Evolutionary conservation across 2,329 filamentous ascomycete genomes (phyloP).

Genomic region (Sclerotinia sclerotiorum): DNA sequence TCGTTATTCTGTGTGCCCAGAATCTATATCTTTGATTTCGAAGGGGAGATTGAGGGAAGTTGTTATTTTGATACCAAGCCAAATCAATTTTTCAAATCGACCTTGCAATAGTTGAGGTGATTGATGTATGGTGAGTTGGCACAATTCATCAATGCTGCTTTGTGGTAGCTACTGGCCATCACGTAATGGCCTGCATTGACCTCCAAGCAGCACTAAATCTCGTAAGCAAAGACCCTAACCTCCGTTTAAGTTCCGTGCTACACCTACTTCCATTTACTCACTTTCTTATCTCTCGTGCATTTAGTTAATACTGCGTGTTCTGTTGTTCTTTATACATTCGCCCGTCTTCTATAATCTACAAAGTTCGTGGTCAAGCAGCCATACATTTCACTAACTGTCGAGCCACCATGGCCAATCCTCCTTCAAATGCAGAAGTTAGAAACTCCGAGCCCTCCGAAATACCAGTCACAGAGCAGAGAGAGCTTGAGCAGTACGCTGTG

Average conservation of each 20-base stretch:
- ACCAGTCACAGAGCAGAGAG: neutral
- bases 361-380: neutral
- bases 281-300: neutral
- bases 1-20: too few species aligned
- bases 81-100: too few species aligned
- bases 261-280: neutral
- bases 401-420: neutral
- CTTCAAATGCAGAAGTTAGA: neutral
- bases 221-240: conserved; percentile 1
- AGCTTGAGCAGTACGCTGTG: conserved; percentile 7
- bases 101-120: too few species aligned
- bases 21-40: too few species aligned
- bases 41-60: too few species aligned
- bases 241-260: conserved; percentile 5
- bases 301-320: neutral
- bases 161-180: neutral
- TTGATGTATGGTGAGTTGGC: too few species aligned
- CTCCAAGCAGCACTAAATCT: neutral
- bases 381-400: neutral
- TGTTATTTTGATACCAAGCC: too few species aligned
- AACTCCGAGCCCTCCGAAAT: neutral
- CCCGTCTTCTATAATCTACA: neutral
- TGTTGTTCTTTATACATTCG: too few species aligned
- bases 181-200: neutral
- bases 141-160: neutral